Conservation (phyloP, 73 alveolate species). For the Urostyla sp. region DNA sequence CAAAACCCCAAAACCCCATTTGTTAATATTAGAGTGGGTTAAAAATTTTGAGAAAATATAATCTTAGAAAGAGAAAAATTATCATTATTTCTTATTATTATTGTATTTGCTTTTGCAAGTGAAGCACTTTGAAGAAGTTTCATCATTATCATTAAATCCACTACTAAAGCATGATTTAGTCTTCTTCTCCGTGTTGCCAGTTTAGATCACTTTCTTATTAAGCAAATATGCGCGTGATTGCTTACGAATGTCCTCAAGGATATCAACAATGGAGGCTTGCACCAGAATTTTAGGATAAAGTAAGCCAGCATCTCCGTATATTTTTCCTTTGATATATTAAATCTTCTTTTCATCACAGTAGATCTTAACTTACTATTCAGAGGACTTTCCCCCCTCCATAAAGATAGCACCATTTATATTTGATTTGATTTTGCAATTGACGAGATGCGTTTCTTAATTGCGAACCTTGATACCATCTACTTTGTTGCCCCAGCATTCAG, state of each 20-base stretch:
- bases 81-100: neutral
- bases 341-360: slow-evolving; percentile 13
- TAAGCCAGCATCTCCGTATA: slow-evolving; percentile 42
- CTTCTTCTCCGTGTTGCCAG: neutral
- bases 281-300: slow-evolving; percentile 42
- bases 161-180: neutral
- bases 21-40: neutral
- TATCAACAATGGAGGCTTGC: neutral
- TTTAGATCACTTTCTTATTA: neutral
- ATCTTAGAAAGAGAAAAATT: neutral
- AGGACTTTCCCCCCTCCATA: neutral
- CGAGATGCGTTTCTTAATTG: neutral
- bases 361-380: slow-evolving; percentile 6
- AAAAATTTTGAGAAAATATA: too few species aligned
- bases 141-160: neutral
- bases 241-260: neutral
- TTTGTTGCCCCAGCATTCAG: slow-evolving; percentile 37
- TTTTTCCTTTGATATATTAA: slow-evolving; percentile 43
- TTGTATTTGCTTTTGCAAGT: too few species aligned
- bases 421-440: slow-evolving; percentile 19
- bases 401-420: slow-evolving; percentile 35
- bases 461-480: slow-evolving; percentile 23
- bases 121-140: neutral
- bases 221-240: neutral
- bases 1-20: slow-evolving; percentile 3